Evolutionary conservation across 345 rosid genomes (phyloP), one percentile per base, ranked within the genome.

Genomic region (Bruguiera parviflora): DNA sequence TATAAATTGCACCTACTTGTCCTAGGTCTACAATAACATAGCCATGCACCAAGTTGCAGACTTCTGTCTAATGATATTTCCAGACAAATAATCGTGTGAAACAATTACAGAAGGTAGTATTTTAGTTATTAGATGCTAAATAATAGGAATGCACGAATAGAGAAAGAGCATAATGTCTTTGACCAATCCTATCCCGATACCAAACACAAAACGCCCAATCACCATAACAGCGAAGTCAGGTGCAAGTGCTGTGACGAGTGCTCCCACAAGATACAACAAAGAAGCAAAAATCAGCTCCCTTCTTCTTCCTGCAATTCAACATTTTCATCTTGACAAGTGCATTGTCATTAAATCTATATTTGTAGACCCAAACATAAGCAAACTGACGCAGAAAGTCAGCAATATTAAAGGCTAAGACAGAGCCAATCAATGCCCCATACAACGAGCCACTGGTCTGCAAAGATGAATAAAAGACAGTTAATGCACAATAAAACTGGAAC

Each of bases 181-280:
- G 87, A 93, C 97, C 97, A 93, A 87, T 72, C 98, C 98, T 69
- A 93, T 89, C 43, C 90, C 91, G 51, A 88, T 77, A 57, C 98
- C 97, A 71, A 64, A 93, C 57, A 86, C 79, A 52, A 93, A 58
- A 33, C 97, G 94, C 53, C 97, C 97, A 71, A 85, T 83, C 76
- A 93, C 85, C 89, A 93, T 69, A 78, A 91, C 53, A 43, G 68
- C 79, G 5, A 85, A 88, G 72, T 73, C 65, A 56, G 96, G 98
- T 56, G 97, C 83, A 27, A 88, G 28, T 53, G 85, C 86, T 59
- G 96, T 93, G 69, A 80, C 79, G 66, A 93, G 76, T 32, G 97
- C 98, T 79, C 98, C 97, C 63, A 83, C 77, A 65, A 93, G 78
- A 80, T 82, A 93, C 70, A 87, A 63, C 53, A 81, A 43, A 71